Evolutionary conservation across 495 filamentous ascomycete genomes (phyloP).

Genomic region (Penicillium cataractarum): DNA sequence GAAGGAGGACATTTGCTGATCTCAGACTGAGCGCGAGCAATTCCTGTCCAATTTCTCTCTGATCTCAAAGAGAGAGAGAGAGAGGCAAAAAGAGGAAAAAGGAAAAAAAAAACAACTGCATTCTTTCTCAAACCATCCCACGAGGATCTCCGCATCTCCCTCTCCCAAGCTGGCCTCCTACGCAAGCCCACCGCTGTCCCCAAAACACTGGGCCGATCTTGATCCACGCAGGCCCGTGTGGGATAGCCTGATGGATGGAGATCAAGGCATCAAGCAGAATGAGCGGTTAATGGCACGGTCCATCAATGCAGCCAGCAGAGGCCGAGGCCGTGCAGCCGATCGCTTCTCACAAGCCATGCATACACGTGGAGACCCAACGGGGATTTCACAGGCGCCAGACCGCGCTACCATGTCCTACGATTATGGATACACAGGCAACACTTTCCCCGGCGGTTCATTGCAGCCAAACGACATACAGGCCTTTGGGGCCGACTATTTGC

Average conservation of each 20-base stretch:
- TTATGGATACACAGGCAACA: conserved; percentile 50
- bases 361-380: conserved; percentile 42
- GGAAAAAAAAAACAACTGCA: background rate
- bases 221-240: conserved; percentile 48
- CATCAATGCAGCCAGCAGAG: conserved; percentile 26
- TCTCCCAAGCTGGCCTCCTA: conserved; percentile 63
- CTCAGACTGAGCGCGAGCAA: background rate
- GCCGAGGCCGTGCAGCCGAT: conserved; percentile 36
- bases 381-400: conserved; percentile 40
- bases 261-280: conserved; percentile 69
- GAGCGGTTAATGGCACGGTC: conserved; percentile 47
- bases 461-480: conserved; percentile 45
- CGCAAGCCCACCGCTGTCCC: conserved; percentile 60
- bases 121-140: background rate
- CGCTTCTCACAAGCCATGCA: conserved; percentile 41
- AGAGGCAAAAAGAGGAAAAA: background rate
- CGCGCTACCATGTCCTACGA: conserved; percentile 39
- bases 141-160: no score
- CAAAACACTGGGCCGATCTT: conserved; percentile 56
- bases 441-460: conserved; percentile 45
- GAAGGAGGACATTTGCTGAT: background rate
- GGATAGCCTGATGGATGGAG: conserved; percentile 68
- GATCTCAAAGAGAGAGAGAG: background rate
- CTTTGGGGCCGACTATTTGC: conserved; percentile 46
- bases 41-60: background rate